Evolutionary conservation across 345 rosid species (phyloP).

Genomic region (Carallia pectinifolia): DNA sequence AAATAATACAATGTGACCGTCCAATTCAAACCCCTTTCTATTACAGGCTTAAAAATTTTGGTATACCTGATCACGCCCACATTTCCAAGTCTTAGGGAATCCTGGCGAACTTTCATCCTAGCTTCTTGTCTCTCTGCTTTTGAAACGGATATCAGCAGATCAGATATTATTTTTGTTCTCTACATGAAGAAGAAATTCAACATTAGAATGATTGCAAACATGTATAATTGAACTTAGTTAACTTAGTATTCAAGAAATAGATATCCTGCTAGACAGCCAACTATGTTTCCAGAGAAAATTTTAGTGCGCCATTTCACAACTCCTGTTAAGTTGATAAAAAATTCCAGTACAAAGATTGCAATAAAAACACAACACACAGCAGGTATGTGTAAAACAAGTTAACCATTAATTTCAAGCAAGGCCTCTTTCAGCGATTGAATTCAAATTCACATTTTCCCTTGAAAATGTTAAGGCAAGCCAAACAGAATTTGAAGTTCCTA

Average conservation of each 20-base stretch:
- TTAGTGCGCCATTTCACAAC: conserved; percentile 1
- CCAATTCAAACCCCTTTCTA: too few relatives aligned
- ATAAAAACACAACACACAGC: neutral
- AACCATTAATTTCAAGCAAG: neutral
- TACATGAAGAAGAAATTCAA: conserved; percentile 38
- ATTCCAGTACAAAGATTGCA: neutral
- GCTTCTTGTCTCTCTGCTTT: conserved; percentile 98
- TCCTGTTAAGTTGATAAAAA: neutral
- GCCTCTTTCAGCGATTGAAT: neutral
- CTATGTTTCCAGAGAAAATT: neutral
- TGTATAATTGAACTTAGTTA: neutral
- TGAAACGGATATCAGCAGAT: conserved; percentile 90
- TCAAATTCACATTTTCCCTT: neutral
- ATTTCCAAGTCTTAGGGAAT: conserved; percentile 93
- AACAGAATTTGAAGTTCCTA: neutral
- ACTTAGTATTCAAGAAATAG: neutral
- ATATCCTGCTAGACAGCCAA: neutral
- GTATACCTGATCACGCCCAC: conserved; percentile 92
- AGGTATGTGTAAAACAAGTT: neutral
- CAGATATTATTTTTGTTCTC: conserved; percentile 89
- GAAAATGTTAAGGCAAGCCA: neutral
- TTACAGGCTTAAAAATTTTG: neutral
- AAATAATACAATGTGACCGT: too few relatives aligned
- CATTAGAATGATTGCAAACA: conserved; percentile 1
- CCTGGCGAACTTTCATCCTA: conserved; percentile 91